Conservation (phyloP, 768 basidiomycete genomes). For the Mycena pura region DNA sequence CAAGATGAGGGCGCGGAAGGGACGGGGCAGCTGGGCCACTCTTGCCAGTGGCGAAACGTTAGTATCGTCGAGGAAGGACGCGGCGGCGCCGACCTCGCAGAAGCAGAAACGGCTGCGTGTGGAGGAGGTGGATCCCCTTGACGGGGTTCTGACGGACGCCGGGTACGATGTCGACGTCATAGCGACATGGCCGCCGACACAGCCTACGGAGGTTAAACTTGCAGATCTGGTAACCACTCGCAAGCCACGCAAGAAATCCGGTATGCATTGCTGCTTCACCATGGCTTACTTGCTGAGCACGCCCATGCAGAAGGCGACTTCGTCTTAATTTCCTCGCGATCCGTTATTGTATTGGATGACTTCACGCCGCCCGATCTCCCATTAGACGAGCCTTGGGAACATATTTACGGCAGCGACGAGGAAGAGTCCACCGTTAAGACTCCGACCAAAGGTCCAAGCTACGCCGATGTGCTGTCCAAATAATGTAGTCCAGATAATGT, state of each 20-base stretch:
- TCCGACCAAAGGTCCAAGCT: slow-evolving; percentile 42
- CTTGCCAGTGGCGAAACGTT: slow-evolving; percentile 25
- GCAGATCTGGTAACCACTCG: slow-evolving; percentile 39
- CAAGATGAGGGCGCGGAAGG: slow-evolving; percentile 44
- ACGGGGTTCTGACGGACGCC: slow-evolving; percentile 12
- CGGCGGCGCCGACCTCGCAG: slow-evolving; percentile 16
- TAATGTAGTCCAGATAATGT: slow-evolving; percentile 11
- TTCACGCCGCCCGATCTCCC: slow-evolving; percentile 43
- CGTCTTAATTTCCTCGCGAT: slow-evolving; percentile 60
- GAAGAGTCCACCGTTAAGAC: slow-evolving; percentile 33
- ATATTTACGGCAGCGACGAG: slow-evolving; percentile 50
- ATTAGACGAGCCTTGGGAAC: slow-evolving; percentile 67
- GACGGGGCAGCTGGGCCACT: slow-evolving; percentile 21
- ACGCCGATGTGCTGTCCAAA: slow-evolving; percentile 45
- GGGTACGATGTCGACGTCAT: slow-evolving; percentile 15
- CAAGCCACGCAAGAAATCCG: slow-evolving; percentile 50
- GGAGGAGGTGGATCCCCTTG: slow-evolving; percentile 27
- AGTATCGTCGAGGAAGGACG: slow-evolving; percentile 22
- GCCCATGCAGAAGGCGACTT: slow-evolving; percentile 58
- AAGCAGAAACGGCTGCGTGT: slow-evolving; percentile 24
- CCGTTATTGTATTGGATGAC: slow-evolving; percentile 68
- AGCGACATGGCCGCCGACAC: slow-evolving; percentile 13
- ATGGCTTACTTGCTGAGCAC: not conserved
- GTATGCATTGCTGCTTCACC: slow-evolving; percentile 37
- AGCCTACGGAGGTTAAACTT: slow-evolving; percentile 39